A percentile compares a stretch with the other conserved stretches of the same genome.
Conservation (phyloP, 2,329 filamentous ascomycete genomes). For the Scleromitrula shiraiana region DNA sequence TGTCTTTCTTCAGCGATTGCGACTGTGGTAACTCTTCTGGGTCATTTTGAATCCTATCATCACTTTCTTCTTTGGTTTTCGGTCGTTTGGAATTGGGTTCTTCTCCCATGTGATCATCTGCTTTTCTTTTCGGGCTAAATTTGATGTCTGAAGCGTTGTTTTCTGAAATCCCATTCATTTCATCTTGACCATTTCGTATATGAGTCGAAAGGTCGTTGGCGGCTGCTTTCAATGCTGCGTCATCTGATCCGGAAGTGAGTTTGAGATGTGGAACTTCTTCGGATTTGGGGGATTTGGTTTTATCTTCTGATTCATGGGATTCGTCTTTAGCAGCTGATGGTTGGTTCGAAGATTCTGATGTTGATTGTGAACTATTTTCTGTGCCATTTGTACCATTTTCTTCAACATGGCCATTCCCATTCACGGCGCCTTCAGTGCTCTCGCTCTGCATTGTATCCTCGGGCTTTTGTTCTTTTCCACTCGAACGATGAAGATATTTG, state of each 20-base stretch:
- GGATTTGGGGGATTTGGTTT: neutral
- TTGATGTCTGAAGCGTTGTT: neutral
- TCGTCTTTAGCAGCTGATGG: conserved; percentile 14
- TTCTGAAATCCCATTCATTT: conserved; percentile 6
- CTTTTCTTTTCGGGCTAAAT: conserved; percentile 7
- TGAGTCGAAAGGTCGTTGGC: conserved; percentile 26
- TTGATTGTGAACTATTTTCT: conserved; percentile 5
- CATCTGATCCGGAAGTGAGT: conserved; percentile 14
- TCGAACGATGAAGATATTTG: conserved; percentile 8
- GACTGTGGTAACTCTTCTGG: too few relatives aligned
- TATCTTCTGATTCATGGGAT: neutral
- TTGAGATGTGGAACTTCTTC: neutral
- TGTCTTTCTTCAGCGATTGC: too few relatives aligned
- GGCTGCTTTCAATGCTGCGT: conserved; percentile 20
- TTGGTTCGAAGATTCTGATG: neutral
- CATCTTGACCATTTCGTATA: conserved; percentile 5
- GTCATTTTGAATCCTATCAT: neutral
- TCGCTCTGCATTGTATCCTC: neutral
- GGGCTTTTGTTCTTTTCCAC: conserved; percentile 1
- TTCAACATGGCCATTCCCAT: conserved; percentile 2
- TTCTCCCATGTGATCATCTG: conserved; percentile 3
- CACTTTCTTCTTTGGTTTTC: neutral
- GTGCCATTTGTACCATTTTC: conserved; percentile 5
- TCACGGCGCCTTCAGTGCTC: neutral
- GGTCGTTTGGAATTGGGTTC: neutral